Conservation (phyloP, 768 basidiomycete species). For the Suillus luteus region DNA sequence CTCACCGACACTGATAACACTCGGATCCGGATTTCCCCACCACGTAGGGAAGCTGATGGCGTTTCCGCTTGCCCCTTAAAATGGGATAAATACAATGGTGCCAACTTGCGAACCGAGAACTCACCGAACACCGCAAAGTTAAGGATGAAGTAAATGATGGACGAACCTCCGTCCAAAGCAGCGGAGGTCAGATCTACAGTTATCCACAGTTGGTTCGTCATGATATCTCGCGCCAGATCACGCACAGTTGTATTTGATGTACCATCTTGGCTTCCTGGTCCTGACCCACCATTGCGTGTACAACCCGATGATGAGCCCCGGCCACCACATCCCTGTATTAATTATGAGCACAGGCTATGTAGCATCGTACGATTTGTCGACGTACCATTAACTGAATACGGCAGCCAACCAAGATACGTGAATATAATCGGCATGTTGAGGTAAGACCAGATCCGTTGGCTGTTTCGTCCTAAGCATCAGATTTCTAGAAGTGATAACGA, state of each 20-base stretch:
- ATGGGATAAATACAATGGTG: conserved; percentile 35
- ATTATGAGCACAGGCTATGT: background rate
- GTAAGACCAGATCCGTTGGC: conserved; percentile 24
- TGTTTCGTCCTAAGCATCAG: conserved; percentile 8
- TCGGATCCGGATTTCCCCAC: conserved; percentile 38
- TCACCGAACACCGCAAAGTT: conserved; percentile 36
- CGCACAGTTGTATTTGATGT: conserved; percentile 41
- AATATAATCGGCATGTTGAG: conserved; percentile 27
- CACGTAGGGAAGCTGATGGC: conserved; percentile 47
- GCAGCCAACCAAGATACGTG: conserved; percentile 30
- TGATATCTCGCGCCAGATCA: background rate
- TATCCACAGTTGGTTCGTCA: background rate
- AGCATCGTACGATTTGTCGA: background rate
- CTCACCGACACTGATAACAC: conserved; percentile 18
- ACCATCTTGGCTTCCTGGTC: conserved; percentile 44
- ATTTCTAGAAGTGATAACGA: background rate
- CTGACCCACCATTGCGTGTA: conserved; percentile 52
- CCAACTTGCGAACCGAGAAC: background rate
- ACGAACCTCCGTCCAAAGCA: conserved; percentile 50
- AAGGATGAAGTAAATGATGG: conserved; percentile 52
- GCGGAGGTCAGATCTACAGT: conserved; percentile 43
- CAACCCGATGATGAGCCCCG: conserved; percentile 52
- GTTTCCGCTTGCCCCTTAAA: conserved; percentile 41
- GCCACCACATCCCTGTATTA: conserved; percentile 43
- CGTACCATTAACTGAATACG: conserved; percentile 28